phyloP scores from a whole-genome alignment of 768 basidiomycete species.

The Lactifluus rugatus region DNA sequence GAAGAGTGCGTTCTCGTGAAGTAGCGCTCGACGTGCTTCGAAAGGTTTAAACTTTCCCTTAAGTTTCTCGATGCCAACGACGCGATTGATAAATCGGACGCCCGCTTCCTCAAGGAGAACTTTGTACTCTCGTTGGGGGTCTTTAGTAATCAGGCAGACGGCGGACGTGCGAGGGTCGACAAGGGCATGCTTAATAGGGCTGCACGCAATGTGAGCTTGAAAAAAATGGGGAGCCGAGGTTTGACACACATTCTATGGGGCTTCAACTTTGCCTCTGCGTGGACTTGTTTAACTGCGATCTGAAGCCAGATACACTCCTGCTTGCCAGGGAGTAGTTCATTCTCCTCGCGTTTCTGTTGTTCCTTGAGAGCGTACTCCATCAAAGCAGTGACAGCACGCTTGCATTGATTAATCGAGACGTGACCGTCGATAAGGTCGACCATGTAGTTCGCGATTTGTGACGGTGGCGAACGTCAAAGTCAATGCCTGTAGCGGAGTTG shows the following conservation, averaged over 20 bases:
- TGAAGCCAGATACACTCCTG: constrained; percentile 88
- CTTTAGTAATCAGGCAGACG: constrained; percentile 89
- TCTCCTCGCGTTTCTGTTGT: constrained; percentile 56
- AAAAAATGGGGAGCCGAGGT: not conserved
- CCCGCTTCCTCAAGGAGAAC: constrained; percentile 69
- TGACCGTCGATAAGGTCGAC: constrained; percentile 53
- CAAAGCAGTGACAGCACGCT: constrained; percentile 71
- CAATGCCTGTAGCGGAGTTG: too few relatives aligned
- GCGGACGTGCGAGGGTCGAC: constrained; percentile 74
- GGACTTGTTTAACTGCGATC: constrained; percentile 76
- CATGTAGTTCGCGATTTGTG: not conserved
- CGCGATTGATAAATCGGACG: constrained; percentile 84
- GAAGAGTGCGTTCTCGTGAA: constrained; percentile 88
- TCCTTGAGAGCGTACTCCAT: constrained; percentile 58
- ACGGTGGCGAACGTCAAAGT: not conserved
- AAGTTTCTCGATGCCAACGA: constrained; percentile 85
- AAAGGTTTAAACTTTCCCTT: constrained; percentile 88
- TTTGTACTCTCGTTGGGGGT: constrained; percentile 94
- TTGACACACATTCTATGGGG: constrained; percentile 74
- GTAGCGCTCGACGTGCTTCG: constrained; percentile 70
- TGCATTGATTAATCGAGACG: constrained; percentile 64
- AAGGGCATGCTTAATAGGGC: constrained; percentile 70
- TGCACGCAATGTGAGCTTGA: constrained; percentile 21
- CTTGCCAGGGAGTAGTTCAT: constrained; percentile 62
- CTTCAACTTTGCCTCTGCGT: constrained; percentile 64